Conservation (phyloP, 2,329 filamentous ascomycete genomes). For the Gaeumannomyces tritici region DNA sequence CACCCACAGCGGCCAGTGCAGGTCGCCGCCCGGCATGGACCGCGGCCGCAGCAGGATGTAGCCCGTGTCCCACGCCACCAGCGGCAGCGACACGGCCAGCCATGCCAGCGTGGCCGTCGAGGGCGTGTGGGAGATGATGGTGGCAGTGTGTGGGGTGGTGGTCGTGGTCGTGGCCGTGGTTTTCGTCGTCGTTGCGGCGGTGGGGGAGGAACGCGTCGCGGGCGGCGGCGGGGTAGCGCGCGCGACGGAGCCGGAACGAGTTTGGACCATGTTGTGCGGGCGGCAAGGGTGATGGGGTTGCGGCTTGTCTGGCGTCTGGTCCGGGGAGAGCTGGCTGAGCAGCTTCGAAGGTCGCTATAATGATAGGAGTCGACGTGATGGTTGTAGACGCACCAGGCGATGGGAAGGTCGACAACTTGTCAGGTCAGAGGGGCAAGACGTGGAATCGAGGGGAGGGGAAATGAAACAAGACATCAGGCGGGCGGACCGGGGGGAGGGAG, state of each 20-base stretch:
- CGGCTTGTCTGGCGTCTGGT: no score
- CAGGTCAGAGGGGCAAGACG: no score
- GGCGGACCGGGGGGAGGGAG: no score
- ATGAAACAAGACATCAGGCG: no score
- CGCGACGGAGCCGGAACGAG: conserved; percentile 12
- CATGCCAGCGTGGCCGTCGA: conserved; percentile 47
- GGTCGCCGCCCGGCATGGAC: conserved; percentile 67
- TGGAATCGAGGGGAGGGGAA: no score
- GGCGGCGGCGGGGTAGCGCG: conserved; percentile 6
- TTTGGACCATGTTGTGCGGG: conserved; percentile 11
- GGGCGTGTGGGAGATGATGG: conserved; percentile 29
- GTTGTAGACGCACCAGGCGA: background rate
- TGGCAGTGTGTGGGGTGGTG: background rate
- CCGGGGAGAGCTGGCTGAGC: no score
- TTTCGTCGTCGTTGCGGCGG: background rate
- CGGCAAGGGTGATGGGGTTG: no score
- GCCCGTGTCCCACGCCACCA: conserved; percentile 71
- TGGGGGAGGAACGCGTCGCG: background rate
- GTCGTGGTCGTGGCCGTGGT: background rate
- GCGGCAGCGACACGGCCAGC: conserved; percentile 64
- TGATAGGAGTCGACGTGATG: background rate
- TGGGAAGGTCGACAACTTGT: no score
- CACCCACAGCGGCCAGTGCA: conserved; percentile 63
- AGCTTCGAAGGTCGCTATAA: no score
- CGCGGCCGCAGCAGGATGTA: conserved; percentile 75